phyloP scores from a whole-genome alignment of 2,329 filamentous ascomycete genomes.

The Apiospora hydei region DNA sequence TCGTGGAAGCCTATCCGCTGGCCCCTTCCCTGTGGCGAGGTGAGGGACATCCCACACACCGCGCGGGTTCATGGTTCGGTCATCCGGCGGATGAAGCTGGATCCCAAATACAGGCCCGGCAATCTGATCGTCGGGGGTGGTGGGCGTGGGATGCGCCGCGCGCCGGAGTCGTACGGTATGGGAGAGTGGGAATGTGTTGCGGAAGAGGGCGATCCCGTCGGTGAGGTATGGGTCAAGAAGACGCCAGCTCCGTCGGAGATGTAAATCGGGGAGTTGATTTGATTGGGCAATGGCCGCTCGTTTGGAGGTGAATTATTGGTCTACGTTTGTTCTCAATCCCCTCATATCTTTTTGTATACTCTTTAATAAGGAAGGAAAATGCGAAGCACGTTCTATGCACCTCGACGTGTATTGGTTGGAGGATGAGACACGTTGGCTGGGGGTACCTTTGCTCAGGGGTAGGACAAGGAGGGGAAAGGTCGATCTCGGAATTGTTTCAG shows the following conservation, averaged over 20 bases:
- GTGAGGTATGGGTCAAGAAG: slow-evolving; percentile 63
- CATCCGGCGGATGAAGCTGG: slow-evolving; percentile 71
- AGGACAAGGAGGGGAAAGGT: neutral
- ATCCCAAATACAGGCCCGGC: slow-evolving; percentile 73
- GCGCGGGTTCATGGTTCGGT: slow-evolving; percentile 78
- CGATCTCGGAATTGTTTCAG: neutral
- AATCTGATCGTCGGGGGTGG: slow-evolving; percentile 84
- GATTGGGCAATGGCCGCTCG: neutral
- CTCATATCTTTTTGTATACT: neutral
- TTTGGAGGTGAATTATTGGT: neutral
- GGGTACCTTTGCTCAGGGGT: neutral
- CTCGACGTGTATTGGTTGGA: neutral
- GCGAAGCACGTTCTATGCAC: neutral
- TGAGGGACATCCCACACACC: slow-evolving; percentile 75
- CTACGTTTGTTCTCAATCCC: neutral
- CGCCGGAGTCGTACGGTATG: slow-evolving; percentile 68
- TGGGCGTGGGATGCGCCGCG: slow-evolving; percentile 70
- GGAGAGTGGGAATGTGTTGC: slow-evolving; percentile 75
- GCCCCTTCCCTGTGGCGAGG: slow-evolving; percentile 80
- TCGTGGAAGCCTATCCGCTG: slow-evolving; percentile 82
- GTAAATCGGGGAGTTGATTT: neutral
- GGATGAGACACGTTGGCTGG: neutral
- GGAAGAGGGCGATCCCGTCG: slow-evolving; percentile 72
- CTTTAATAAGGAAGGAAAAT: neutral
- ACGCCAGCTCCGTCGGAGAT: slow-evolving; percentile 6